Evolutionary conservation across 2,329 filamentous ascomycete genomes (phyloP), one percentile per base, ranked within the genome.

Genomic region (Exophiala sideris): DNA sequence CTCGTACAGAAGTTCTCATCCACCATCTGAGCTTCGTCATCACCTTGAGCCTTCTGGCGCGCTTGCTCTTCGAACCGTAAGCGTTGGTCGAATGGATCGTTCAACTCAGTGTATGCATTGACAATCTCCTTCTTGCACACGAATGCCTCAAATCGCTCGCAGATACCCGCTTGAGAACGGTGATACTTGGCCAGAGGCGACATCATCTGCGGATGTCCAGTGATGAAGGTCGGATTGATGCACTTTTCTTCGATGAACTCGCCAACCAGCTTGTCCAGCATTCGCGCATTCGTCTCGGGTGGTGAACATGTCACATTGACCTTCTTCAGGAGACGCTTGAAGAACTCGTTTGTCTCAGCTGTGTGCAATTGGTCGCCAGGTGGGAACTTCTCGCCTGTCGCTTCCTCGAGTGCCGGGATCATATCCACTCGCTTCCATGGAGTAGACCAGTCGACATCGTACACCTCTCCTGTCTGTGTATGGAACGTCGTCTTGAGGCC

Each of bases 51-150:
- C 83, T 97, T 97, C 79, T 97, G 91, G 66, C 84, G 82, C 3
- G 91, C 92, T 76, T 99, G 94, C 82, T 97, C 92, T 72, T 96
- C 91, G 71, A 92, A 92, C 29, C 91, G 85, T 60, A 92, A 76
- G 58, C 94, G 84, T 78, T 99, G 94, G 73, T 96, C 91, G 67
- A 95, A 92, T 52, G 92, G 91, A 67, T 96, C 89, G 79, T 95
- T 95, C 81, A 99, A 86, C 83, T 99, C 94, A 36, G 92, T 97
- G 76, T 96, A 95, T 5, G 91, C 91, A 69, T 99, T 97, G 67
- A 87, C 87, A 64, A 97, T 96, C 71, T 97, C 92, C 83, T 94
- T 95, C 81, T 91, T 95, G 79, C 87, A 91, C 42, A 96, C 94
- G 64, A 99, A 99, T 9, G 89, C 91, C 76, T 99, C 94, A 72